A percentile compares a stretch with the other conserved stretches of the same genome.
Conservation (phyloP, 768 basidiomycete genomes). For the Rhodotorula diobovata region DNA sequence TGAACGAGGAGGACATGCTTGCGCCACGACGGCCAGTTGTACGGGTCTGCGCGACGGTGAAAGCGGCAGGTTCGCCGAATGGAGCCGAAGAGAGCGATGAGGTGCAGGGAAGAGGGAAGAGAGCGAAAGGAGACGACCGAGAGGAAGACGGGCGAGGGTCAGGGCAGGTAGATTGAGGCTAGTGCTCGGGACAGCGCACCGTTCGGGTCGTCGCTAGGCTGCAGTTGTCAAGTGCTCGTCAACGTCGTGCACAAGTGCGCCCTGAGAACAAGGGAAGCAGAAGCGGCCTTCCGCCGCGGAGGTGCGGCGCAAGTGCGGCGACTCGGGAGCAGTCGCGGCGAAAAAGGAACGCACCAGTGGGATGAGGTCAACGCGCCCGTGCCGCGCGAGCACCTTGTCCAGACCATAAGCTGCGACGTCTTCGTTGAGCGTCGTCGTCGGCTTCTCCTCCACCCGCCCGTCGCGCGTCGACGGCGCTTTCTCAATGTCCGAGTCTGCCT, state of each 20-base stretch:
- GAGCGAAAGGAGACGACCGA: too few relatives aligned
- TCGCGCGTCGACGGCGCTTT: not conserved
- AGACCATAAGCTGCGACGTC: slow-evolving; percentile 31
- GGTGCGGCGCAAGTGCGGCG: too few relatives aligned
- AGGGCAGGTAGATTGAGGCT: not conserved
- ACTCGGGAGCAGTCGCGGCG: too few relatives aligned
- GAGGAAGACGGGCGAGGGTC: too few relatives aligned
- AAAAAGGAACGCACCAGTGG: slow-evolving; percentile 11
- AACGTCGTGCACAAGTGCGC: too few relatives aligned
- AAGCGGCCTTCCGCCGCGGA: too few relatives aligned
- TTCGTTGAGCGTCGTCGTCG: slow-evolving; percentile 30
- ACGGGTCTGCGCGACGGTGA: slow-evolving; percentile 15
- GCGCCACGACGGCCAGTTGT: slow-evolving; percentile 32
- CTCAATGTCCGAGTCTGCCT: not conserved
- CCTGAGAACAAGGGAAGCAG: too few relatives aligned
- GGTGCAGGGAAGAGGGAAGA: too few relatives aligned
- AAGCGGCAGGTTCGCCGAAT: not conserved
- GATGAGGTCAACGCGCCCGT: slow-evolving; percentile 32
- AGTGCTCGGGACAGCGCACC: not conserved
- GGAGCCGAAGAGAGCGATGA: too few relatives aligned
- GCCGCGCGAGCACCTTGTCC: slow-evolving; percentile 33
- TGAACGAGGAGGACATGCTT: slow-evolving; percentile 29
- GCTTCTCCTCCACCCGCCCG: slow-evolving; percentile 14
- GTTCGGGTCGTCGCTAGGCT: slow-evolving; percentile 12
- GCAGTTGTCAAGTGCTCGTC: too few relatives aligned